Base-by-base conservation (phyloP, 805 yeast species). In the Isabelozyma pseudorhagii region DNA sequence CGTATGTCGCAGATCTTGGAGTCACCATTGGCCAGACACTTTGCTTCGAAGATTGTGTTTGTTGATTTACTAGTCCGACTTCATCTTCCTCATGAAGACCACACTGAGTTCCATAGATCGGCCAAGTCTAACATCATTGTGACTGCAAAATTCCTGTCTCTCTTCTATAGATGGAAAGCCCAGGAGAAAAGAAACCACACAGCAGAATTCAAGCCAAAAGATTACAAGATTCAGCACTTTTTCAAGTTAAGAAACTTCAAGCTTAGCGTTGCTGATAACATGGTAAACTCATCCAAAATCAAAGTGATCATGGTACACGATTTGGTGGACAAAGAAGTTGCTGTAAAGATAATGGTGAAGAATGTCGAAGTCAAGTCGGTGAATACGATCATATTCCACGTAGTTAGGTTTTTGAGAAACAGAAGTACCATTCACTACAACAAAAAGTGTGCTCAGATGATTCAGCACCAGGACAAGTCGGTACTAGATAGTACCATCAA, bases 361-460 rank as follows among this genome's bases (percentile, higher is more conserved):
- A 57, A 57, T 13, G 43, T 69, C 8, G 61, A 59, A 48, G 42
- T 70, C 27, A 62, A 59, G 36, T 71, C 76, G 1, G 68, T 72
- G 11, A 74, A 74, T 54, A 66, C 63, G 10, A 69, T 65, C 42
- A 56, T 74, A 5, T 73, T 74, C 50, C 66, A 67, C 36, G 55
- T 73, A 15, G 65, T 72, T 6, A 52, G 73, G 43, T 62, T 60
- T 45, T 46, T 71, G 8, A 54, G 69, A 41, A 72, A 71, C 46
- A 61, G 68, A 40, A 54, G 50, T 17, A 68, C 62, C 21, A 38
- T 45, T 2, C 55, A 63, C 15, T 60, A 57, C 17, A 71, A 71
- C 44, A 49, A 54, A 25, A 60, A 59, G n/a, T 73, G 64, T 50
- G 46, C 50, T 14, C 48, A 46, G 14, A 27, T 53, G 40, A 49